Evolutionary conservation across 345 rosid genomes (phyloP), one percentile per base, ranked within the genome.

Genomic region (Salix caprea): DNA sequence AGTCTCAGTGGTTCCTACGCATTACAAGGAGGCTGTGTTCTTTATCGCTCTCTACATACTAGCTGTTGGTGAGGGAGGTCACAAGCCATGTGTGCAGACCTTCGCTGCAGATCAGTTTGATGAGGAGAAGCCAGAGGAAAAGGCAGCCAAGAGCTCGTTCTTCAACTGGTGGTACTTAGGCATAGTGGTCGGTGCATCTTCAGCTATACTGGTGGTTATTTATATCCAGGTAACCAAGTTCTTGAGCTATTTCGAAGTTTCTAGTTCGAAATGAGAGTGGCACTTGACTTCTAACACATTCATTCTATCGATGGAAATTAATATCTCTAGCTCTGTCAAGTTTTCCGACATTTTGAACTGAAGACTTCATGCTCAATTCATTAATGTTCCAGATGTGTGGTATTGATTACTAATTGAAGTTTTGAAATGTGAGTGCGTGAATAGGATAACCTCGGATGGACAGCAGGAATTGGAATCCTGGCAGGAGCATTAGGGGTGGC

Each of bases 101-200:
- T 95, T 95, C 8, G 99, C 97, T 2, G 99, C 99, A 1, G 99
- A 95, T 64, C 99, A 95, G 65, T 95, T 95, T 64, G 88, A 91
- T 13, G 99, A 95, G 56, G 79, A 80, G 7, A 70, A 72, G 21
- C 83, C 88, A 2, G 79, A 85, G 74, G 97, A 90, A 82, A 91
- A 88, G 76, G 88, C 83, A 4, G 86, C 91, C 70, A 93, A 93
- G 86, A 89, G 94, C 85, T 95, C 99, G 0, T 95, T 95, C 88
- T 95, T 95, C 71, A 95, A 91, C 52, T 95, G 97, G 94, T 91
- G 97, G 96, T 95, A 90, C 76, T 37, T 91, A 11, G 88, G 90
- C 40, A 88, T 86, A 11, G 92, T 90, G 3, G 23, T 80, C 2
- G 91, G 88, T 1, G 92, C 96, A 15, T 86, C 97, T 15, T 34